phyloP scores from a whole-genome alignment of 805 yeast species.

The Yarrowia osloensis region DNA sequence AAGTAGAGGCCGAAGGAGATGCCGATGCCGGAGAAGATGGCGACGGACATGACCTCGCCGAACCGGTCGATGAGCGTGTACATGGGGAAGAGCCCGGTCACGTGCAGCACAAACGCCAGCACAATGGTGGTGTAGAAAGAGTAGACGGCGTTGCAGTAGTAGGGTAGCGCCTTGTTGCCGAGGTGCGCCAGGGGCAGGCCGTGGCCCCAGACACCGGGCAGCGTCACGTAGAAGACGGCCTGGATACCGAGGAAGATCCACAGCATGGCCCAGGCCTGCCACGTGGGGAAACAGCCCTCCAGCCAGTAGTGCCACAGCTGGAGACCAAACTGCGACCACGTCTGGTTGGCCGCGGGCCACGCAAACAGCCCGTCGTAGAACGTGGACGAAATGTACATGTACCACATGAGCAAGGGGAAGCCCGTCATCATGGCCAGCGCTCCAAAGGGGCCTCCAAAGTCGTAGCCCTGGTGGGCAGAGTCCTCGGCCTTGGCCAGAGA shows the following conservation, averaged over 20 bases:
- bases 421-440: conserved; percentile 89
- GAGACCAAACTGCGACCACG: conserved; percentile 49
- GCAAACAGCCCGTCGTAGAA: conserved; percentile 77
- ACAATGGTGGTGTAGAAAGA: conserved; percentile 71
- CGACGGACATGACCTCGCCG: conserved; percentile 91
- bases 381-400: conserved; percentile 90
- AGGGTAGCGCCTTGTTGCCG: conserved; percentile 78
- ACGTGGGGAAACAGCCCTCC: conserved; percentile 50
- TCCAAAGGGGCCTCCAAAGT: conserved; percentile 92
- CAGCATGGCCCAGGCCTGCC: conserved; percentile 68
- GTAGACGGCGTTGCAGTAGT: conserved; percentile 90
- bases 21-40: conserved; percentile 74
- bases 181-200: conserved; percentile 90
- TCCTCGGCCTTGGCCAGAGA: conserved; percentile 30
- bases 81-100: conserved; percentile 70
- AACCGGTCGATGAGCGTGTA: conserved; percentile 76
- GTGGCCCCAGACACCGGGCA: conserved; percentile 93
- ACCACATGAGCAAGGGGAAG: conserved; percentile 92
- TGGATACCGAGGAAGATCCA: conserved; percentile 69
- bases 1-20: conserved; percentile 71
- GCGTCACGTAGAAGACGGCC: conserved; percentile 69
- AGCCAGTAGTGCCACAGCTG: conserved; percentile 48
- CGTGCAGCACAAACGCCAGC: conserved; percentile 63
- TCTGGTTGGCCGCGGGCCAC: conserved; percentile 59
- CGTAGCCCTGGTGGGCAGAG: conserved; percentile 49